Conservation (phyloP, 164 flowering plant genomes). For the Dillenia turbinata region DNA sequence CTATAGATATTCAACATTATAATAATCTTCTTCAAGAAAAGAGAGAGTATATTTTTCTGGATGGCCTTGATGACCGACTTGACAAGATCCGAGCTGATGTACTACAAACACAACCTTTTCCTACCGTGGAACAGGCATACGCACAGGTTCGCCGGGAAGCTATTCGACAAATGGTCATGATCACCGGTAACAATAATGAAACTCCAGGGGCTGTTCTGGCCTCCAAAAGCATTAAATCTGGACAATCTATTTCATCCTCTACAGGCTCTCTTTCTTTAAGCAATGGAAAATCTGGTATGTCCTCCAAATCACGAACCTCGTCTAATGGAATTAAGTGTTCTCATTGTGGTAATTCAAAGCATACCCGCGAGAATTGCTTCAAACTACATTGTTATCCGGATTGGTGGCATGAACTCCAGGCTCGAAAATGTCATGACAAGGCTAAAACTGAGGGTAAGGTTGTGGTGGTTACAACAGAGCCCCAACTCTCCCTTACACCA, state of each 20-base stretch:
- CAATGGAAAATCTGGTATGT: neutral
- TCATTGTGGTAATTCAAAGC: conserved; percentile 14
- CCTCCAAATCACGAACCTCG: neutral
- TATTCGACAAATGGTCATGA: conserved; percentile 1
- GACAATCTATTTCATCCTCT: neutral
- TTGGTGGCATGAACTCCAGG: conserved; percentile 14
- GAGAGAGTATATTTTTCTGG: no score
- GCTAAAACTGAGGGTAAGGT: neutral
- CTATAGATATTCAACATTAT: neutral
- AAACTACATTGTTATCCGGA: conserved; percentile 16
- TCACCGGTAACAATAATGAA: neutral
- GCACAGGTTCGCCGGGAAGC: conserved; percentile 2
- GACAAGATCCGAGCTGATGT: no score
- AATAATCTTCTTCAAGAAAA: neutral
- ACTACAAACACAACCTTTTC: neutral
- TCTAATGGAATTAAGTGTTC: conserved; percentile 2
- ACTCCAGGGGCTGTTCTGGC: neutral
- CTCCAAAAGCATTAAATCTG: neutral
- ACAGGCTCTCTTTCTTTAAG: neutral
- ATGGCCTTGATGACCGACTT: no score
- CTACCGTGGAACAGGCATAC: conserved; percentile 1
- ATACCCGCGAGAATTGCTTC: conserved; percentile 9
- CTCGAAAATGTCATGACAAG: neutral
- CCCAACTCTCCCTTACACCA: conserved; percentile 7
- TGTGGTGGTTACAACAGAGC: neutral